Conservation (phyloP, 2,329 filamentous ascomycete genomes). For the Leptographium procerum region DNA sequence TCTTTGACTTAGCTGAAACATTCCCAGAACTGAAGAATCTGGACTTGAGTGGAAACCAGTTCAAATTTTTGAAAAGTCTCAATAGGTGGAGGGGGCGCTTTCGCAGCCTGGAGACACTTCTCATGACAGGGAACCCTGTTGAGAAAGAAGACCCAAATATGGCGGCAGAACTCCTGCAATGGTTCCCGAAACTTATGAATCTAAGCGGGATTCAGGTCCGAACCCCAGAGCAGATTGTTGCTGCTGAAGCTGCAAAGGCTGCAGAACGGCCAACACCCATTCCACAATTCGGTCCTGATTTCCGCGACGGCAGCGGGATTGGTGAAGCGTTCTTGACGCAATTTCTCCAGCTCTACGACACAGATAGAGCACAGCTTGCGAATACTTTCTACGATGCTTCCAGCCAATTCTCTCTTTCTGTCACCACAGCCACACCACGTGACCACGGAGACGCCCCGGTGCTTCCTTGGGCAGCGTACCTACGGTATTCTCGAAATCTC, state of each 20-base stretch:
- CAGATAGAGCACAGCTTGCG: constrained; percentile 51
- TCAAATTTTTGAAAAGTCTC: constrained; percentile 56
- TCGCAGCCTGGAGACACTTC: constrained; percentile 65
- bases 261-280: constrained; percentile 36
- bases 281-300: constrained; percentile 53
- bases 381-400: constrained; percentile 62
- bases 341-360: constrained; percentile 66
- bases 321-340: constrained; percentile 65
- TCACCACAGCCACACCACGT: constrained; percentile 50
- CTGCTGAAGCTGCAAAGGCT: constrained; percentile 37
- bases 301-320: constrained; percentile 62
- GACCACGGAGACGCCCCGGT: constrained; percentile 27
- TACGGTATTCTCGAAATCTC: constrained; percentile 69
- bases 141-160: constrained; percentile 48
- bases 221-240: constrained; percentile 56
- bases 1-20: constrained; percentile 64
- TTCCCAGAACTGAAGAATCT: constrained; percentile 82
- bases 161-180: constrained; percentile 57
- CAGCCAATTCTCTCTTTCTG: constrained; percentile 64
- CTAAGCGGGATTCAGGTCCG: constrained; percentile 67
- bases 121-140: constrained; percentile 68
- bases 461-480: constrained; percentile 61
- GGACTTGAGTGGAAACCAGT: constrained; percentile 75
- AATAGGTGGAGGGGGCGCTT: constrained; percentile 73
- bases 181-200: constrained; percentile 71